Percentiles rank a stretch among this genome's conserved stretches.
phyloP scores from a whole-genome alignment of 2,329 filamentous ascomycete species.

The Nemania sp. region DNA sequence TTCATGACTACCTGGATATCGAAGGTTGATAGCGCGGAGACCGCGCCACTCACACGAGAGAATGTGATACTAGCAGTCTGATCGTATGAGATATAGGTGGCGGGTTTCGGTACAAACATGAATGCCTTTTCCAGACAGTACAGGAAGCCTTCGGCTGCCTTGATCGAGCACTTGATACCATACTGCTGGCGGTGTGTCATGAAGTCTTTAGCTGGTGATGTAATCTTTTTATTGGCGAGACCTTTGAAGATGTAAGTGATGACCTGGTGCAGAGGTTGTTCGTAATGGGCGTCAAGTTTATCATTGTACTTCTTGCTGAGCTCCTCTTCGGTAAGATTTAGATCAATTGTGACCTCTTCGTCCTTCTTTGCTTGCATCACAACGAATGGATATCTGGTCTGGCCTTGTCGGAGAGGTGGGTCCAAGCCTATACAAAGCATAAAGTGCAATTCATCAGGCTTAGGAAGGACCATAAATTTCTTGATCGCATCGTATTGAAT shows the following conservation, averaged over 20 bases:
- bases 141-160: conserved; percentile 95
- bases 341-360: conserved; percentile 92
- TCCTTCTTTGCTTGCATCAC: conserved; percentile 99
- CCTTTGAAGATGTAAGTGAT: conserved; percentile 95
- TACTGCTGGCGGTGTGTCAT: conserved; percentile 89
- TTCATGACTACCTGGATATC: conserved; percentile 95
- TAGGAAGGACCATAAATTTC: conserved; percentile 97
- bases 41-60: conserved; percentile 90
- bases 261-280: conserved; percentile 89
- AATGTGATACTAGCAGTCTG: conserved; percentile 91
- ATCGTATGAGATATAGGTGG: conserved; percentile 95
- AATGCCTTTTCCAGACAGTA: conserved; percentile 98
- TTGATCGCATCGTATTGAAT: conserved; percentile 98
- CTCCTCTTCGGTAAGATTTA: conserved; percentile 92
- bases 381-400: conserved; percentile 96
- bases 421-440: conserved; percentile 94
- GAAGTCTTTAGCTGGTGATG: conserved; percentile 92
- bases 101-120: conserved; percentile 98
- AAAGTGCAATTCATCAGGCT: conserved; percentile 96
- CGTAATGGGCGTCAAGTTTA: conserved; percentile 86
- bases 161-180: conserved; percentile 99
- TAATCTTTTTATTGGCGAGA: conserved; percentile 91
- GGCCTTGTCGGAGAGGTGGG: conserved; percentile 91
- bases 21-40: conserved; percentile 93
- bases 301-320: conserved; percentile 84